These are phyloP conservation scores for Alternaria gansuensis DNA, from an alignment of 2,329 filamentous ascomycete species.

Conservation along the genomic window DNA sequence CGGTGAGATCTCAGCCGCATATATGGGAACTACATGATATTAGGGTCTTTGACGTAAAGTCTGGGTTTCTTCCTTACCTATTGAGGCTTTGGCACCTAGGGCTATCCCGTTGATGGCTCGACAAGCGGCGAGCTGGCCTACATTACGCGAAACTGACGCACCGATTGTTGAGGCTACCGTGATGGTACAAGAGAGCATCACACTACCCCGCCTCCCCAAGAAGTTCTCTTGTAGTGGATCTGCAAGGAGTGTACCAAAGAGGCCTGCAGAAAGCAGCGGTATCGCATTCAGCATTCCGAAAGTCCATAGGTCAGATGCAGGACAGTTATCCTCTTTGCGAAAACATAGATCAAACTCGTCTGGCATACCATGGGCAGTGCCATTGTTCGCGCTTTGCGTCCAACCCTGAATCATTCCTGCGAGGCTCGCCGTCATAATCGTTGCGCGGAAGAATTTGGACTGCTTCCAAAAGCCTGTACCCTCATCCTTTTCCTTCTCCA, in stretches of 20 bases:
- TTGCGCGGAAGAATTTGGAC: conserved; percentile 36
- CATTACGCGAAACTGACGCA: conserved; percentile 29
- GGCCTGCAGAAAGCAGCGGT: conserved; percentile 30
- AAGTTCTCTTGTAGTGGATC: conserved; percentile 35
- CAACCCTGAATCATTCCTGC: conserved; percentile 35
- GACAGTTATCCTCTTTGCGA: conserved; percentile 12
- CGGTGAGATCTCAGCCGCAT: conserved; percentile 33
- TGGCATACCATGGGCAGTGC: conserved; percentile 32
- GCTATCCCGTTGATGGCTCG: conserved; percentile 34
- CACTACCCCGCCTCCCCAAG: conserved; percentile 31
- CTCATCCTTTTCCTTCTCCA: conserved; percentile 24
- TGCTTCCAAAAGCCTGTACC: conserved; percentile 34
- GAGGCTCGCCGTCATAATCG: conserved; percentile 34
- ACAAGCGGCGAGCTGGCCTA: conserved; percentile 29
- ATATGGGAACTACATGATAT: conserved; percentile 27
- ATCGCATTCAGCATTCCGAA: conserved; percentile 37
- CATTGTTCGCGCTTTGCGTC: conserved; percentile 35
- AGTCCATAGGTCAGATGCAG: conserved; percentile 24
- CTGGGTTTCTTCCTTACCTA: conserved; percentile 16
- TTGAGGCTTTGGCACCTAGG: conserved; percentile 34
- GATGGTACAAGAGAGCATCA: conserved; percentile 31
- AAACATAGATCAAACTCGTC: conserved; percentile 25
- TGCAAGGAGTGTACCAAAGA: conserved; percentile 33
- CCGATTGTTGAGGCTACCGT: conserved; percentile 35
- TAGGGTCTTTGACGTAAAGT: neutral